Evolutionary conservation across 306 rosid genomes (phyloP), one percentile per base, ranked within the genome.

Genomic region (Vachellia pachyceras): DNA sequence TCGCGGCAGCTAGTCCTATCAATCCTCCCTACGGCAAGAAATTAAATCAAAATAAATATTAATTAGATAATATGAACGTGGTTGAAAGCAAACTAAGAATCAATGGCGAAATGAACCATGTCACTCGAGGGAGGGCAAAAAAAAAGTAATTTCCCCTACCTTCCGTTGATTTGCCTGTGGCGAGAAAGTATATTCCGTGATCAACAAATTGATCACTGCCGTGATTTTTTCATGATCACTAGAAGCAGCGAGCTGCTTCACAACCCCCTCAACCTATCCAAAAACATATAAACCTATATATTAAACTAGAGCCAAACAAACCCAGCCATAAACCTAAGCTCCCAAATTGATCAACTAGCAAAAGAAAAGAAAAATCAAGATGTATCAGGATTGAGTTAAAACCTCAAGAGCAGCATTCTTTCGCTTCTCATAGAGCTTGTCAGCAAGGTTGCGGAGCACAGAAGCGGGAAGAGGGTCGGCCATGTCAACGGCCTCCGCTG

Each of bases 401-500:
- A 96, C 99, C 94, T 96, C 98, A 82, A 93, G 91, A 68, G 99
- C 99, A 67, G 99, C 99, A 89, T 93, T 96, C 83, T 96, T 96
- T 75, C 99, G 98, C 87, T 92, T 96, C 94, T 96, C 99, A 35
- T 96, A 96, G 73, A 93, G 94, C 84, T 96, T 93, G 86, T 96
- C 99, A 75, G 99, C 82, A 68, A 96, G 97, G 81, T 93, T 96
- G 39, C 99, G 99, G 44, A 96, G 92, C 75, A 92, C 94, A 15
- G 88, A 84, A 33, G 97, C 80, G 41, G 98, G 92, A 86, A 93
- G 84, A 78, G 87, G 94, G 74, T 93, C 99, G 58, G 91, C 96
- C 99, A 96, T 95, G 78, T 68, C 80, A 80, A 83, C 75, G 44
- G 41, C 74, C 77, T 47, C 47, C 37, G 75, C 67, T n/a, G 75